Percentiles rank a stretch among this genome's conserved stretches.
These are phyloP conservation scores for Russula sp. DNA, from an alignment of 768 basidiomycete species.

Conservation along the genomic window DNA sequence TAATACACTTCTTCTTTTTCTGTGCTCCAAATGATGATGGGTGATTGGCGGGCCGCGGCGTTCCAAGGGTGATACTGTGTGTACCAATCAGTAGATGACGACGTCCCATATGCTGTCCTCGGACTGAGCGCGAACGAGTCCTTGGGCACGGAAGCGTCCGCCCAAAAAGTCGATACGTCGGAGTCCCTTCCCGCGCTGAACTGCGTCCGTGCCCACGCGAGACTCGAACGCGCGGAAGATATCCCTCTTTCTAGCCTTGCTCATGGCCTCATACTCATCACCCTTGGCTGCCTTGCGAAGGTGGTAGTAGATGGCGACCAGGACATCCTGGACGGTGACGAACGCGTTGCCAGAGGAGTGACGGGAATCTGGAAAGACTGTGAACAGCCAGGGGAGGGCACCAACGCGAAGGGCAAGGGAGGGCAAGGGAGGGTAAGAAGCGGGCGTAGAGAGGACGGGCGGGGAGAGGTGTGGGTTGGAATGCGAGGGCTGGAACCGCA, in stretches of 20 bases:
- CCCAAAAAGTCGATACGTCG: conserved; percentile 21
- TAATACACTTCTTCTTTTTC: conserved; percentile 26
- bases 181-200: conserved; percentile 18
- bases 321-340: conserved; percentile 17
- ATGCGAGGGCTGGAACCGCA: conserved; percentile 3
- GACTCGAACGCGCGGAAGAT: conserved; percentile 7
- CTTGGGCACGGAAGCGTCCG: conserved; percentile 2
- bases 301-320: conserved; percentile 5
- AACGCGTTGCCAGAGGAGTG: conserved; percentile 5
- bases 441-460: background rate
- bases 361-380: background rate
- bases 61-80: background rate
- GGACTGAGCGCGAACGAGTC: conserved; percentile 22
- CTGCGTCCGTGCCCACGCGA: background rate
- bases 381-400: conserved; percentile 8
- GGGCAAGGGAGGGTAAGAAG: conserved; percentile 4
- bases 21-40: background rate
- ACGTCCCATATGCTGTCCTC: conserved; percentile 20
- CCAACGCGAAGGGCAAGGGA: conserved; percentile 6
- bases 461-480: background rate
- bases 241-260: background rate
- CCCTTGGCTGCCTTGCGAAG: conserved; percentile 17
- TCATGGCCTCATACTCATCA: conserved; percentile 10
- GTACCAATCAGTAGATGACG: background rate
- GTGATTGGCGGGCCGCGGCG: background rate